Evolutionary conservation across 768 basidiomycete species (phyloP), one percentile per base, ranked within the genome.

Genomic region (Collybia nuda): DNA sequence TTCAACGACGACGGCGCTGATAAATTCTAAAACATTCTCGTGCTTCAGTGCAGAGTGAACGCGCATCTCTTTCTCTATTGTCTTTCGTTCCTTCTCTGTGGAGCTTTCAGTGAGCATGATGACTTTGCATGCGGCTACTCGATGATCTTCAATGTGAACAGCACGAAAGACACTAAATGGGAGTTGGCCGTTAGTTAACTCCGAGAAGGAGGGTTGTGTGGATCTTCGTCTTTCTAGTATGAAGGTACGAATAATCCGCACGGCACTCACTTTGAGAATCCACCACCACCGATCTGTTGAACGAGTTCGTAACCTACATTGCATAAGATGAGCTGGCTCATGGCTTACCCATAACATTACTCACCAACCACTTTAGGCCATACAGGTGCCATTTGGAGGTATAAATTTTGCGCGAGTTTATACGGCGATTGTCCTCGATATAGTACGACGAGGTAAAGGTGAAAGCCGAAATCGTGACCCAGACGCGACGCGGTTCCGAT

Each of bases 31-130:
- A 7, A 98, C 80, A 55, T 95, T 84, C 1, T 60, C 49, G 55
- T 97, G 88, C 58, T 90, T 90, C 48, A 98, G 71, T 1, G 81
- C 82, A 6, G 84, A 68, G 62, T 98, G 95, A 2, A 98, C 84
- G 24, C 88, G 81, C 73, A 97, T 94, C 66, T 99, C 97, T 62
- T 94, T 96, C 48, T 97, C 85, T 8, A 95, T 72, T 15, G 77
- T 80, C 63, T 96, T 95, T 47, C 90, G 80, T 11, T 90, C 82
- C 44, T 78, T 77, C 5, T 83, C 78, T 0, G 84, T 81, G 1
- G 86, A 86, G 39, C 82, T 62, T 2, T 78, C 70, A 0, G 82
- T 88, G 44, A 93, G 68, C 14, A 71, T 61, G 52, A 95, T 78
- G 24, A 95, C 70, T 67, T 97, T 98, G 75, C 93, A 95, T 23